Evolutionary conservation across 1,284 basidiomycete species (phyloP).

Genomic region (Boletus smithii): DNA sequence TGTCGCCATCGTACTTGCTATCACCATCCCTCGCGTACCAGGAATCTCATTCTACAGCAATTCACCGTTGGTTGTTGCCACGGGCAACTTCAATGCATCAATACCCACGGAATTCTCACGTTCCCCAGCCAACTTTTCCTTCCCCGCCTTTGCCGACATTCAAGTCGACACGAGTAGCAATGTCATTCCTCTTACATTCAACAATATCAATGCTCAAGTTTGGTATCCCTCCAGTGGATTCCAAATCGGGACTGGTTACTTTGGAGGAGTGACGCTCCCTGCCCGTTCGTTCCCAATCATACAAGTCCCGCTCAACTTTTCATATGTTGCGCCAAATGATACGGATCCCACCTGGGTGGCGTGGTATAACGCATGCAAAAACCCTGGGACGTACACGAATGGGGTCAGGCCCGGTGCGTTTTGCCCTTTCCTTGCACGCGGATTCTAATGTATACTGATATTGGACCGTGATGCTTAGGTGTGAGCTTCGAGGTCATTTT

Average conservation of each 20-base stretch:
- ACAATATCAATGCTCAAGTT: slow-evolving; percentile 58
- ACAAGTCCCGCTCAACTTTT: slow-evolving; percentile 73
- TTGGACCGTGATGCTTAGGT: slow-evolving; percentile 33
- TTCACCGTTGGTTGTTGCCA: slow-evolving; percentile 58
- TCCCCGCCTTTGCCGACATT: slow-evolving; percentile 70
- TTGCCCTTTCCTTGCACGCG: not conserved
- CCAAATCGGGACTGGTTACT: slow-evolving; percentile 63
- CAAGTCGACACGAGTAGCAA: slow-evolving; percentile 70
- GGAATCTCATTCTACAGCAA: slow-evolving; percentile 57
- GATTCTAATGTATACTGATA: not conserved
- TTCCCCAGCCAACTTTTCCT: slow-evolving; percentile 81
- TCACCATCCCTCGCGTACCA: slow-evolving; percentile 80
- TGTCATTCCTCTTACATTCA: slow-evolving; percentile 73
- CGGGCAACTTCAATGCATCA: slow-evolving; percentile 49
- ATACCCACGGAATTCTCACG: slow-evolving; percentile 65
- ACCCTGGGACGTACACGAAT: slow-evolving; percentile 45
- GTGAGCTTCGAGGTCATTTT: slow-evolving; percentile 68
- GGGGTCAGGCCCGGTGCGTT: slow-evolving; percentile 61
- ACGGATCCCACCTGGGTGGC: slow-evolving; percentile 79
- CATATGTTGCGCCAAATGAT: slow-evolving; percentile 75
- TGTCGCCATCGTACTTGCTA: slow-evolving; percentile 63
- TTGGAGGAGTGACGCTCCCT: slow-evolving; percentile 53
- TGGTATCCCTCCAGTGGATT: slow-evolving; percentile 63
- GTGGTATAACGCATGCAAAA: slow-evolving; percentile 80
- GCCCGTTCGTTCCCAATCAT: slow-evolving; percentile 63